phyloP scores from a whole-genome alignment of 169 alveolate species.

The Plasmodium relictum region DNA sequence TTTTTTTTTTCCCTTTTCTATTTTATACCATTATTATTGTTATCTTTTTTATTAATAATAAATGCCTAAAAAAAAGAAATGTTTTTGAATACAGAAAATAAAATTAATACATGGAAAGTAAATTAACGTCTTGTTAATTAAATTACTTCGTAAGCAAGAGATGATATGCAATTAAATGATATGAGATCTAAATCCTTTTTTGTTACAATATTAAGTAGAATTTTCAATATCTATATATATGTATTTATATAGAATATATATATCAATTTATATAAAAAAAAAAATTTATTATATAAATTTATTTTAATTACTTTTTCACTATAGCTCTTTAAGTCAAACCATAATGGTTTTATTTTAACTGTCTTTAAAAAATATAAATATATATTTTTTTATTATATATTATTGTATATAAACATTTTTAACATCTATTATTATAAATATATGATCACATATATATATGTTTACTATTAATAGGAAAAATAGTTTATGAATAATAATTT shows the following conservation, averaged over 20 bases:
- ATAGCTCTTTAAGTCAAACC: constrained; percentile 61
- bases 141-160: constrained; percentile 69
- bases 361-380: constrained; percentile 10
- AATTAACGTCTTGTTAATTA: not conserved
- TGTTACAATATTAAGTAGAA: constrained; percentile 56
- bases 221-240: constrained; percentile 58
- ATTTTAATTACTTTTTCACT: constrained; percentile 35
- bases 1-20: not conserved
- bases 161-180: constrained; percentile 58
- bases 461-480: constrained; percentile 53
- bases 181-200: constrained; percentile 62
- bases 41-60: constrained; percentile 15
- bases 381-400: not conserved
- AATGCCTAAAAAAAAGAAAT: constrained; percentile 22
- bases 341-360: constrained; percentile 73
- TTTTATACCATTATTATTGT: constrained; percentile 28
- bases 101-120: not conserved
- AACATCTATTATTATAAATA: not conserved
- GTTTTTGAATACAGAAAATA: not conserved
- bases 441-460: not conserved
- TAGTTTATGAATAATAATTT: constrained; percentile 47
- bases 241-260: not conserved
- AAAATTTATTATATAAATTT: not conserved
- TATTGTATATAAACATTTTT: not conserved
- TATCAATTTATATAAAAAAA: not conserved